Percentiles rank a stretch among this genome's conserved stretches.
Conservation (phyloP, 176 grass and related monocot genomes). For the Paspalum vaginatum region DNA sequence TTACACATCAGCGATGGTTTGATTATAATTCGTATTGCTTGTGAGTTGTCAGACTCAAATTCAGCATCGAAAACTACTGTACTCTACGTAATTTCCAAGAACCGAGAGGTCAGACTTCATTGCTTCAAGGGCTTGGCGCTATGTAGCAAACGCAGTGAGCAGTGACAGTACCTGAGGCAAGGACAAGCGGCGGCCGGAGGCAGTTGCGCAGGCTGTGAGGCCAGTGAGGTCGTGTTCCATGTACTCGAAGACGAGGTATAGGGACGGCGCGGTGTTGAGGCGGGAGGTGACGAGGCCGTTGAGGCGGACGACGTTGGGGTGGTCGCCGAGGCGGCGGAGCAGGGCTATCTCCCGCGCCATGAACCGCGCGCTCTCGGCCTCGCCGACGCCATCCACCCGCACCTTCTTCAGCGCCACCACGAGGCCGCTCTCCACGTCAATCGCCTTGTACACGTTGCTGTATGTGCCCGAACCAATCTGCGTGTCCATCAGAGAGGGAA, state of each 20-base stretch:
- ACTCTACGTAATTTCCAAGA: not conserved
- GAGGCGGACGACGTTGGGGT: slow-evolving; percentile 75
- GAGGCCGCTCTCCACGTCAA: slow-evolving; percentile 58
- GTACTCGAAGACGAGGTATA: slow-evolving; percentile 97
- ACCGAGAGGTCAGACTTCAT: no score
- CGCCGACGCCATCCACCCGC: slow-evolving; percentile 62
- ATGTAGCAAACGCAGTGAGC: not conserved
- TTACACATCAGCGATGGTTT: not conserved
- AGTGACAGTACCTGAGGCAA: slow-evolving; percentile 65
- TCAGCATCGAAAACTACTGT: not conserved
- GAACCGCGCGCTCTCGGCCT: slow-evolving; percentile 72
- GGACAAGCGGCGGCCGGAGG: slow-evolving; percentile 60
- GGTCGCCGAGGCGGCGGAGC: slow-evolving; percentile 70
- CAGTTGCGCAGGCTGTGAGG: slow-evolving; percentile 47
- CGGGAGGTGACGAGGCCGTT: slow-evolving; percentile 82
- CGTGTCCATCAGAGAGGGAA: not conserved
- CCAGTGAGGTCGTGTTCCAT: slow-evolving; percentile 97
- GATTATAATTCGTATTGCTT: not conserved
- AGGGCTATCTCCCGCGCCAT: slow-evolving; percentile 92
- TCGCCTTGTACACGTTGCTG: slow-evolving; percentile 99
- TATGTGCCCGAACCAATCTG: slow-evolving; percentile 99
- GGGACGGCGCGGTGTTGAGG: slow-evolving; percentile 69
- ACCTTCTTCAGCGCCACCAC: slow-evolving; percentile 99
- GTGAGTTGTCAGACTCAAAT: no score
- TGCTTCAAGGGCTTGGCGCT: no score